Evolutionary conservation across 176 grass and related monocot species (phyloP).

Genomic region (Cenchrus purpureus): DNA sequence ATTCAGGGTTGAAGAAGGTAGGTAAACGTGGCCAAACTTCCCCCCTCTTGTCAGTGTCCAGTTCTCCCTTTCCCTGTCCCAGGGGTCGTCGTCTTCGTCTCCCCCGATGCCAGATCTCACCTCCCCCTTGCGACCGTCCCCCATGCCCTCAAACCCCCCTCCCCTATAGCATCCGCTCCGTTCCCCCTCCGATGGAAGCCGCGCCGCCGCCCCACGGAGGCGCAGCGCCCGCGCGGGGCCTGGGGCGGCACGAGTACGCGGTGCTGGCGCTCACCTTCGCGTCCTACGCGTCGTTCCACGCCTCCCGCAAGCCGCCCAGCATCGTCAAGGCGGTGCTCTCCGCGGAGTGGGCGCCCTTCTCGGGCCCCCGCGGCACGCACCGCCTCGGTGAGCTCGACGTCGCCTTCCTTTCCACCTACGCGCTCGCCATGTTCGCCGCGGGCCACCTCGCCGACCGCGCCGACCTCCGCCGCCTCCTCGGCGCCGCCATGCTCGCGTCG

Average conservation of each 20-base stretch:
- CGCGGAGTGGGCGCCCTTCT: slow-evolving; percentile 70
- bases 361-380: slow-evolving; percentile 62
- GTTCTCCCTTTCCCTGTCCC: not conserved
- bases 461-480: slow-evolving; percentile 80
- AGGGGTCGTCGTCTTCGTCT: slow-evolving; percentile 25
- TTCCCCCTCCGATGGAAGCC: slow-evolving; percentile 42
- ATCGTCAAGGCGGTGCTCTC: slow-evolving; percentile 90
- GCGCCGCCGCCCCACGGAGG: not conserved
- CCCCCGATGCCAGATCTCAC: slow-evolving; percentile 38
- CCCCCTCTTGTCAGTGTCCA: not conserved
- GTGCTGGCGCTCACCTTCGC: slow-evolving; percentile 77
- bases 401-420: slow-evolving; percentile 84
- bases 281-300: slow-evolving; percentile 88
- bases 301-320: slow-evolving; percentile 95
- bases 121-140: not conserved
- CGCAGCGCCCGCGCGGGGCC: slow-evolving; percentile 16
- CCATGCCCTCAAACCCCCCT: not conserved
- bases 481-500: slow-evolving; percentile 74
- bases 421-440: slow-evolving; percentile 76
- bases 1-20: not conserved
- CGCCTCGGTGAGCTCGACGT: slow-evolving; percentile 93
- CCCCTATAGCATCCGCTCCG: slow-evolving; percentile 9
- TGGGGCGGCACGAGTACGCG: slow-evolving; percentile 57
- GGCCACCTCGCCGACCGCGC: slow-evolving; percentile 86
- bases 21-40: slow-evolving; percentile 44